Evolutionary conservation across 139 green algal genomes (phyloP).

Genomic region (Ettlia oleoabundans): DNA sequence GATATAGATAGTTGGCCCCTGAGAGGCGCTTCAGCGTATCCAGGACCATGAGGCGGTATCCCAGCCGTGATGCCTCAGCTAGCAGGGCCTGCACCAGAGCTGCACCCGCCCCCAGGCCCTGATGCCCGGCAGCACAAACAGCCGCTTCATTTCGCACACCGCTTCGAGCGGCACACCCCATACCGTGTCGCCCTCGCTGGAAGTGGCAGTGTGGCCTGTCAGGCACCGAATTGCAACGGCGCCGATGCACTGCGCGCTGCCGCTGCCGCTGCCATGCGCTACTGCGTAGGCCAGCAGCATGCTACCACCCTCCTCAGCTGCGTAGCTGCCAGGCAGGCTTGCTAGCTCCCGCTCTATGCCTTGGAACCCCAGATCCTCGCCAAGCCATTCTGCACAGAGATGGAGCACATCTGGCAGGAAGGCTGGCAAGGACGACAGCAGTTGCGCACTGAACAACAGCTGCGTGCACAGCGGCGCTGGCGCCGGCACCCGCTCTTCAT

Average conservation of each 20-base stretch:
- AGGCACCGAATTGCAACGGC: slow-evolving; percentile 41
- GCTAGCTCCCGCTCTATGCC: slow-evolving; percentile 35
- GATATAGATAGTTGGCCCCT: slow-evolving; percentile 43
- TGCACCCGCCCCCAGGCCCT: slow-evolving; percentile 26
- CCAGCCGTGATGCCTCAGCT: background rate
- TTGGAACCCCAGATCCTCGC: slow-evolving; percentile 48
- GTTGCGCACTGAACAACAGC: too few species aligned
- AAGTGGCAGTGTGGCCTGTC: slow-evolving; percentile 17
- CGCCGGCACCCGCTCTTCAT: too few species aligned
- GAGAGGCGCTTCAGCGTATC: slow-evolving; percentile 45
- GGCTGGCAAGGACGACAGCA: background rate
- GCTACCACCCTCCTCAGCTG: background rate
- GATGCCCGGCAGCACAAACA: slow-evolving; percentile 47
- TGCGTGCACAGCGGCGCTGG: background rate
- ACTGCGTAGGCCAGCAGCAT: slow-evolving; percentile 41
- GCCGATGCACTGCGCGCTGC: slow-evolving; percentile 9
- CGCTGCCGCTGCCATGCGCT: background rate
- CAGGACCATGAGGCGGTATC: slow-evolving; percentile 44
- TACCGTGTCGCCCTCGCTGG: background rate
- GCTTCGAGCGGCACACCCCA: slow-evolving; percentile 3
- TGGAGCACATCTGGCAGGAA: background rate
- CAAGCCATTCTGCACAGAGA: slow-evolving; percentile 35
- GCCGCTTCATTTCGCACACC: slow-evolving; percentile 50
- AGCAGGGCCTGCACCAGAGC: slow-evolving; percentile 21
- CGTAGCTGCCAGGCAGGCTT: slow-evolving; percentile 44